Conservation (phyloP, 192 early-diverging fungal species). For the Backusella psychrophila region DNA sequence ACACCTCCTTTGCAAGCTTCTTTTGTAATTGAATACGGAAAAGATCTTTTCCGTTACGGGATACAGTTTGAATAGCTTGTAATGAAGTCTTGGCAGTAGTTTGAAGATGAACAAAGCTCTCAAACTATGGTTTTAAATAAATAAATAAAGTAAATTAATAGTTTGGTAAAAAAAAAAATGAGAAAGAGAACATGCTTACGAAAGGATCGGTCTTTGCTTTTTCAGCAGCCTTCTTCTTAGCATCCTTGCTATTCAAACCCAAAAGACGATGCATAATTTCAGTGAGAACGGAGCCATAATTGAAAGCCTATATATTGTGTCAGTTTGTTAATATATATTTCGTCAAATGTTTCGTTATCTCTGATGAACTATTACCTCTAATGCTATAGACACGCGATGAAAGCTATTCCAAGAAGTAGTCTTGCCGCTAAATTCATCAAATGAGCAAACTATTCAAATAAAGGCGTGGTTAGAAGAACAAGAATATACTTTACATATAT, state of each 20-base stretch:
- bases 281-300: conserved; percentile 24
- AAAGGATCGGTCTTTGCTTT: conserved; percentile 15
- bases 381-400: conserved; percentile 3
- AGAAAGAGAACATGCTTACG: conserved; percentile 9
- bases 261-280: conserved; percentile 26
- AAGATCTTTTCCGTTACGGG: conserved; percentile 16
- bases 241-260: conserved; percentile 26
- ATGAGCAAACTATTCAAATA: background rate
- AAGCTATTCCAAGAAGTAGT: conserved; percentile 17
- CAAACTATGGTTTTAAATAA: background rate
- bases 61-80: conserved; percentile 11
- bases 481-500: background rate
- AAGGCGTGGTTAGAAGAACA: background rate
- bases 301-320: conserved; percentile 14
- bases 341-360: background rate
- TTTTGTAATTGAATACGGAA: conserved; percentile 28
- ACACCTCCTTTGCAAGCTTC: conserved; percentile 11
- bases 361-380: conserved; percentile 8
- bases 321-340: background rate
- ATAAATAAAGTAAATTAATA: background rate
- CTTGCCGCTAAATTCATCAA: background rate
- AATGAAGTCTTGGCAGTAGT: conserved; percentile 12
- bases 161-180: background rate
- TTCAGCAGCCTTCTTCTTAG: conserved; percentile 26
- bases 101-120: conserved; percentile 11